phyloP scores from a whole-genome alignment of 1,284 basidiomycete genomes.

The Neolentinus lepideus region DNA sequence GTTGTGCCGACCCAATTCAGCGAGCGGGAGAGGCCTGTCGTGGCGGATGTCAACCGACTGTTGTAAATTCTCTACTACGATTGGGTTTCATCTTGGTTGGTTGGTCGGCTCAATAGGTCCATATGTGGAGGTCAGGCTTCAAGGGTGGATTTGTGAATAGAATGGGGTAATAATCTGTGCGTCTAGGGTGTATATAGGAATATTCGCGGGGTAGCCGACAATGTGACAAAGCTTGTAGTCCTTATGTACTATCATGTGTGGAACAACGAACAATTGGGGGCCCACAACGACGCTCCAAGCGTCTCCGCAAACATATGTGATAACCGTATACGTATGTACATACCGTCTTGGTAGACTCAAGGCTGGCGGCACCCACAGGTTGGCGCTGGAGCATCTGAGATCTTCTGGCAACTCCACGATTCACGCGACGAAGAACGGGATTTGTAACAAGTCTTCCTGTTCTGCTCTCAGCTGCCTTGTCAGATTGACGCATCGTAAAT shows the following conservation, averaged over 20 bases:
- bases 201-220: not conserved
- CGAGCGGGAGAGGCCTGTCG: slow-evolving; percentile 49
- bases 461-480: not conserved
- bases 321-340: too few relatives aligned
- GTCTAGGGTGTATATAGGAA: not conserved
- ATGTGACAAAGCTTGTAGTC: not conserved
- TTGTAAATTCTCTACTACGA: slow-evolving; percentile 13
- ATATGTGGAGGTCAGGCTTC: not conserved
- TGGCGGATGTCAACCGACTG: slow-evolving; percentile 41
- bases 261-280: too few relatives aligned
- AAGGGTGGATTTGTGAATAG: not conserved
- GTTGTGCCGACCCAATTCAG: slow-evolving; percentile 37
- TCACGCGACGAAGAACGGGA: too few relatives aligned
- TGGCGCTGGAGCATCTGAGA: not conserved
- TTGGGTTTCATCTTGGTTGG: not conserved
- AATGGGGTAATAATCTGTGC: not conserved
- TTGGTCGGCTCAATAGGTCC: not conserved
- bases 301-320: too few relatives aligned
- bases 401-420: not conserved
- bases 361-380: not conserved
- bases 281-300: too few relatives aligned
- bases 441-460: not conserved
- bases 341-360: too few relatives aligned
- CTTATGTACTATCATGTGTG: not conserved
- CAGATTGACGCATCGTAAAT: not conserved